A percentile compares a stretch with the other conserved stretches of the same genome.
phyloP scores from a whole-genome alignment of 2,329 filamentous ascomycete species.

The Byssoonygena ceratinophila region DNA sequence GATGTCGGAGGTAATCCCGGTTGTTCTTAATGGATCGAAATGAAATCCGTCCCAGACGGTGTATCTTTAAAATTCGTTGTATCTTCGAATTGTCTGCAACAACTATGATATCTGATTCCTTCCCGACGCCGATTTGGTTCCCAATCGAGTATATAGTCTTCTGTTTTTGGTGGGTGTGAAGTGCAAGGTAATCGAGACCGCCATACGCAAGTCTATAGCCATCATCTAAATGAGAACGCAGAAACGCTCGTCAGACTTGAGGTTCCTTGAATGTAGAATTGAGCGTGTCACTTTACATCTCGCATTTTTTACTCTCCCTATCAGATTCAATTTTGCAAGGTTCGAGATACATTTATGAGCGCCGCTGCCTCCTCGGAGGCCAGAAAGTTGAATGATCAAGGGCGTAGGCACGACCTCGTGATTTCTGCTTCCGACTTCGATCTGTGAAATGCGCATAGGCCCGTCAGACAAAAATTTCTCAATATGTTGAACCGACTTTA shows the following conservation, averaged over 20 bases:
- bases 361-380: conserved; percentile 64
- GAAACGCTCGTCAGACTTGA: not conserved
- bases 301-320: conserved; percentile 86
- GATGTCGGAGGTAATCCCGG: conserved; percentile 83
- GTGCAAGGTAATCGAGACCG: conserved; percentile 90
- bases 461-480: not conserved
- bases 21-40: conserved; percentile 95
- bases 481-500: not conserved
- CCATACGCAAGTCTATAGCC: conserved; percentile 95
- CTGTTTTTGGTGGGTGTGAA: conserved; percentile 75
- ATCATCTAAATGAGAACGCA: conserved; percentile 49
- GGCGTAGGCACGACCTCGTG: conserved; percentile 92
- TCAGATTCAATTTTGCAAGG: conserved; percentile 82
- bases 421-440: conserved; percentile 88
- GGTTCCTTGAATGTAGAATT: not conserved
- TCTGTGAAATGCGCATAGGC: conserved; percentile 41
- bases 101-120: conserved; percentile 94
- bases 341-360: conserved; percentile 81
- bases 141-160: conserved; percentile 83
- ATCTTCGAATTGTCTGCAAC: conserved; percentile 68
- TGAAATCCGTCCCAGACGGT: conserved; percentile 86
- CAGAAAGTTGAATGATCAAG: conserved; percentile 73
- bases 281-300: conserved; percentile 51
- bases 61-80: conserved; percentile 86
- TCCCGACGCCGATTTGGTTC: conserved; percentile 88